A percentile compares a stretch with the other conserved stretches of the same genome.
phyloP scores from a whole-genome alignment of 23 red algal genomes.

The Agarophyton chilense region DNA sequence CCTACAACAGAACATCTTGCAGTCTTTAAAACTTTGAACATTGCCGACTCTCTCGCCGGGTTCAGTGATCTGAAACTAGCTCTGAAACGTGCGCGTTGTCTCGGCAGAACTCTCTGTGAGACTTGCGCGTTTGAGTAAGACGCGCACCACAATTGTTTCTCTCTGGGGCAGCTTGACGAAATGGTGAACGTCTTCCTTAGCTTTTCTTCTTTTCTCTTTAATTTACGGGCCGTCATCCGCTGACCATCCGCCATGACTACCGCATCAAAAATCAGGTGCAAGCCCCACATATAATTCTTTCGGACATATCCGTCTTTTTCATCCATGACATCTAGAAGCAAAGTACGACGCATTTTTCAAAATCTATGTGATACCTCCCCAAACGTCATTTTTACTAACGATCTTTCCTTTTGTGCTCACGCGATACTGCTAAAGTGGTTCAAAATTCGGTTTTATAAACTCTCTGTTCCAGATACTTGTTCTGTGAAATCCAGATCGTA shows the following conservation, averaged over 20 bases:
- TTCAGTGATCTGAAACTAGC: background rate
- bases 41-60: background rate
- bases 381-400: background rate
- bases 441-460: background rate
- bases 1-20: background rate
- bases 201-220: background rate
- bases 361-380: background rate
- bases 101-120: background rate
- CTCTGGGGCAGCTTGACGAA: background rate
- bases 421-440: background rate
- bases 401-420: background rate
- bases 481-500: conserved; percentile 15
- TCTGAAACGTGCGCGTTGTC: background rate
- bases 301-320: background rate
- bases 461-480: background rate
- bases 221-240: background rate
- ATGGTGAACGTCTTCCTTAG: background rate
- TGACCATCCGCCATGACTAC: background rate
- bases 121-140: background rate
- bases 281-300: background rate
- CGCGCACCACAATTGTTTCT: background rate
- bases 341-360: background rate
- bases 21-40: background rate
- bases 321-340: background rate
- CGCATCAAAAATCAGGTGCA: background rate